Evolutionary conservation across 176 grass and related monocot genomes (phyloP), one percentile per base, ranked within the genome.

Genomic region (Secale cereale): DNA sequence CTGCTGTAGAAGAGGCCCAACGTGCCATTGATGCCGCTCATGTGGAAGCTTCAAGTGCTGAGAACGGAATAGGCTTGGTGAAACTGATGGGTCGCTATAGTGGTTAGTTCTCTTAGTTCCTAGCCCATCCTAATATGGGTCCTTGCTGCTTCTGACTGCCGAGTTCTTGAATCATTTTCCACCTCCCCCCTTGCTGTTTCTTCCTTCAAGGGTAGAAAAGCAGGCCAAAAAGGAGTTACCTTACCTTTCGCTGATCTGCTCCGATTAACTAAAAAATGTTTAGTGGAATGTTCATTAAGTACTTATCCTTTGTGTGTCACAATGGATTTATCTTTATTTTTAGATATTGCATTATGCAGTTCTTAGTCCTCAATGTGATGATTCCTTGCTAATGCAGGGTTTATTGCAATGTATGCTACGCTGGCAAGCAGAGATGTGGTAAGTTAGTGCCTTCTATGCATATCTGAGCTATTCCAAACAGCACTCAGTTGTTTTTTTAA

Each of bases 381-480:
- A 10, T 75, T 40, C 26, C 77, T 76, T 33, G 27, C 33, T 82
- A 36, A 70, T 88, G 70, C 90, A 98, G 96, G 96, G 28, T 94
- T 98, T 76, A 94, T 98, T 84, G 91, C 96, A n/a, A 92, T 98
- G 96, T 95, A 98, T 91, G 96, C 96, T 89, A 95, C 93, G 76
- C 91, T 98, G 85, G 91, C 96, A 70, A 98, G 96, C 84, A 85
- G 96, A 74, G 96, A 98, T 83, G 96, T 98, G 89, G 96, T 95
- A 85, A 95, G 96, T 83, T 86, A 61, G 25, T 78, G 36, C 16
- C 50, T 84, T 40, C n/a, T 72, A 52, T 59, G 56, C 50, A 22
- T 76, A 36, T 39, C 39, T 40, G 33, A 37, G 39, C 68, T 89
- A 68, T 76, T 85, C 61, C 10, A 39, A 29, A 67, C 33, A 69